Base-by-base conservation (phyloP, 225 moss, liverwort and hornwort species). In the Marchantia polymorpha region DNA sequence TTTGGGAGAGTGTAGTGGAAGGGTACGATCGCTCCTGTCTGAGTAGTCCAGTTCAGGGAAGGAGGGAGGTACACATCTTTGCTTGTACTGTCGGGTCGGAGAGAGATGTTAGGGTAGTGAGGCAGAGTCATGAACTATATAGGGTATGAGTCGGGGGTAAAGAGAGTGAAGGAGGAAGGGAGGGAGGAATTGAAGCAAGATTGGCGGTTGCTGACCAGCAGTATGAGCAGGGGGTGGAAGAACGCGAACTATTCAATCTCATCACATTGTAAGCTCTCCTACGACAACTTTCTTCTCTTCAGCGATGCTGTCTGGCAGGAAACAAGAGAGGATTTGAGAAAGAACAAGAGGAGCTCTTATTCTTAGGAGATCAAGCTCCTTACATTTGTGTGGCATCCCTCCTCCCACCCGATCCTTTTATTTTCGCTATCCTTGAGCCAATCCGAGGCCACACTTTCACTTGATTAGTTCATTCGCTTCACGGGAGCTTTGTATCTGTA, bases 151-250 rank as follows among this genome's bases (percentile, higher is more conserved):
- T 73, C 52, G 46, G 53, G 58, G 49, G 47, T 4, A 56, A 47
- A 67, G 74, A 71, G 69, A 75, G 81, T 23, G 68, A 52, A 14
- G 52, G 52, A 49, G 69, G 69, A n/a, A 70, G 69, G 69, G 46
- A 70, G 63, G 72, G 77, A 77, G 77, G 29, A 53, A 67, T 65
- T 74, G 74, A 79, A 79, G 78, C 73, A 55, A 61, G 73, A 83
- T 56, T 65, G 83, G 83, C 83, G 68, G 59, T 81, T 78, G 85
- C 85, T 85, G 85, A 85, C 85, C 73, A 78, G 81, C 73, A 85
- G 53, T 85, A 81, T 85, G 85, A 85, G 85, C 85, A 85, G 85
- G 85, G 82, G 85, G 81, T 85, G 85, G 81, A 77, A 82, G 77
- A 78, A 77, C 78, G 74, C 82, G 73, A 75, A 72, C 70, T 71